Base-by-base conservation (phyloP, 208 protist genomes). In the Blastocrithidia nonstop region DNA sequence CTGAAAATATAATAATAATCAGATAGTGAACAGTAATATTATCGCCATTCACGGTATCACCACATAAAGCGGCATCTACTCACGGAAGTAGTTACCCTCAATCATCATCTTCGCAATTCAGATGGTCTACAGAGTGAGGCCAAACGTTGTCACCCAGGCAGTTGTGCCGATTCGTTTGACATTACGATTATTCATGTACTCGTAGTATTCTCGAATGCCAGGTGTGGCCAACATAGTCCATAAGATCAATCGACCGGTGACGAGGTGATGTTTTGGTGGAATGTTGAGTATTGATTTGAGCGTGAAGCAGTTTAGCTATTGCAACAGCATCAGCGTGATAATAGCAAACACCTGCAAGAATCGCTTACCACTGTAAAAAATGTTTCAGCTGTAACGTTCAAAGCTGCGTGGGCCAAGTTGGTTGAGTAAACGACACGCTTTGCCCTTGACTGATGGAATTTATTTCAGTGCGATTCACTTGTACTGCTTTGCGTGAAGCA, bases 281-380 rank as follows among this genome's bases (percentile, higher is more conserved):
- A 97, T 77, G 44, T 86, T 86, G n/a, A 98, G 57, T 5, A 97
- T 71, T 29, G 77, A 67, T 66, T 98, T 98, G 44, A 97, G 71
- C 20, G 94, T 97, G 68, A 98, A 98, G 21, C 88, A 90, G 59
- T 95, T 96, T 15, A 96, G 23, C 45, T 98, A 95, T 50, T 94
- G 70, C 5, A 96, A 19, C 66, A 94, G 67, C 68, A 97, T 57
- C 54, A 87, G 29, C 50, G 27, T 13, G 37, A 97, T 43, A 52
- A 86, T 25, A 69, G 58, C 40, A 21, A 42, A 8, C 11, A 83
- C 70, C 54, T 89, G 73, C 4, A 87, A 43, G 54, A 85, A 78
- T 19, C 80, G 66, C 31, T 72, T 81, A 1, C 62, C 56, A 43
- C 59, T 78, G 45, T 74, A 47, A 49, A 91, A 81, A 35, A 88